Evolutionary conservation across 2,329 filamentous ascomycete species (phyloP).

Genomic region (Nectriaceae sp.): DNA sequence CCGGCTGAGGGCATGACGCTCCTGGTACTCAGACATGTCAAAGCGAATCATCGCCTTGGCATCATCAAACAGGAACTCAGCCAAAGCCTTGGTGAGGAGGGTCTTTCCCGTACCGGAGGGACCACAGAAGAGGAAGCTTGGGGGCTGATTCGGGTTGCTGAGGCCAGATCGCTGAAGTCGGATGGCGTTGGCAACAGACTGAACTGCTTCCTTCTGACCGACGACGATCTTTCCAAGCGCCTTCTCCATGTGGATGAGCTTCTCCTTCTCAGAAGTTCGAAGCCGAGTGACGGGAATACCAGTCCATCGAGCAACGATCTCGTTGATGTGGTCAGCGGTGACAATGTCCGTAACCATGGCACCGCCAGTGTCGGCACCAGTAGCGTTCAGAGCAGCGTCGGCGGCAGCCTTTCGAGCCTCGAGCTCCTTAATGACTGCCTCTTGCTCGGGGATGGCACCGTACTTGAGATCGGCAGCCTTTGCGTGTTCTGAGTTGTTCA

Average conservation of each 20-base stretch:
- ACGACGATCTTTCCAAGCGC: conserved; percentile 82
- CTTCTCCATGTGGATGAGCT: conserved; percentile 96
- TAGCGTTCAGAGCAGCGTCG: conserved; percentile 67
- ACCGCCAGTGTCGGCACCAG: conserved; percentile 59
- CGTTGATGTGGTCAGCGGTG: conserved; percentile 97
- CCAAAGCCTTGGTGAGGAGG: conserved; percentile 91
- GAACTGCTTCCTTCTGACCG: conserved; percentile 91
- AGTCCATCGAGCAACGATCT: conserved; percentile 97
- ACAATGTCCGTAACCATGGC: conserved; percentile 90
- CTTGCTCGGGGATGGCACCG: conserved; percentile 94
- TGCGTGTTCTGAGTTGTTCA: conserved; percentile 78
- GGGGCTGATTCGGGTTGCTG: conserved; percentile 92
- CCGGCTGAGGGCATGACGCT: conserved; percentile 89
- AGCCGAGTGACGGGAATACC: conserved; percentile 94
- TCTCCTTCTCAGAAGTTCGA: conserved; percentile 95
- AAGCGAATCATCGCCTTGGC: conserved; percentile 97
- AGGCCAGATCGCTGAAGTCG: conserved; percentile 92
- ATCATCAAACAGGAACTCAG: conserved; percentile 98
- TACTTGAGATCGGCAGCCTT: conserved; percentile 94
- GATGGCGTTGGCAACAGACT: conserved; percentile 93
- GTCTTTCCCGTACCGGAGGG: conserved; percentile 99
- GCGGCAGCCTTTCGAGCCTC: conserved; percentile 79
- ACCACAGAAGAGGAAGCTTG: conserved; percentile 98
- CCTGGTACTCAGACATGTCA: conserved; percentile 99
- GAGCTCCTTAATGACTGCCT: conserved; percentile 75